Evolutionary conservation across 345 rosid species (phyloP).

Genomic region (Anastatica hierochuntica): DNA sequence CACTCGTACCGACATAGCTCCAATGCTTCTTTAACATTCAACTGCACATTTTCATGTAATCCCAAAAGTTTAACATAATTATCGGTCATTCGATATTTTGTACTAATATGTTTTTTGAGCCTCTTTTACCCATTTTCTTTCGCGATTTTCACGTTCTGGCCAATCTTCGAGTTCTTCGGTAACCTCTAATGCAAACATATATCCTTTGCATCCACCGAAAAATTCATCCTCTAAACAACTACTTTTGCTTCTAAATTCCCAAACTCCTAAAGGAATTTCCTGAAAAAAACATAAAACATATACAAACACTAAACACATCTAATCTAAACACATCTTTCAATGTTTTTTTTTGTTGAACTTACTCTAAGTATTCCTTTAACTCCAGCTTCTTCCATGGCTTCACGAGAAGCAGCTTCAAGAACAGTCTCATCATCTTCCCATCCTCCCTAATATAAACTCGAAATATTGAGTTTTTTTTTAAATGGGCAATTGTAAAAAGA

Average conservation of each 20-base stretch:
- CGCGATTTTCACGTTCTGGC: slow-evolving; percentile 56
- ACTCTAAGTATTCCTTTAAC: slow-evolving; percentile 69
- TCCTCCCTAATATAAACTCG: slow-evolving; percentile 53
- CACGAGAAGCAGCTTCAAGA: slow-evolving; percentile 80
- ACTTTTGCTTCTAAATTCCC: slow-evolving; percentile 34
- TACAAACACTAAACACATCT: neutral
- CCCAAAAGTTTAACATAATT: neutral
- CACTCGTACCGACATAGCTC: slow-evolving; percentile 69
- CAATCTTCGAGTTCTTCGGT: slow-evolving; percentile 70
- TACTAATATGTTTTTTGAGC: neutral
- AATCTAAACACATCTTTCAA: neutral
- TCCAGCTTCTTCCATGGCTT: slow-evolving; percentile 94
- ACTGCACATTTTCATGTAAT: slow-evolving; percentile 28
- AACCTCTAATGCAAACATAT: slow-evolving; percentile 39
- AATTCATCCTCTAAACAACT: slow-evolving; percentile 19
- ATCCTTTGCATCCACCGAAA: slow-evolving; percentile 27
- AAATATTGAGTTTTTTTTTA: neutral
- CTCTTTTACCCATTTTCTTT: slow-evolving; percentile 60
- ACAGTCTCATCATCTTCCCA: slow-evolving; percentile 96
- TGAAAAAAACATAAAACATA: slow-evolving; percentile 18
- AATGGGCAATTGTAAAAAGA: neutral
- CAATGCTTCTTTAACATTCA: slow-evolving; percentile 46
- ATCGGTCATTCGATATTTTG: neutral
- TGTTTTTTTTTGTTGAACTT: slow-evolving; percentile 8
- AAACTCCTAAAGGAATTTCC: slow-evolving; percentile 62